phyloP scores from a whole-genome alignment of 352 stramenopile genomes.

The Phytophthora hybrid region DNA sequence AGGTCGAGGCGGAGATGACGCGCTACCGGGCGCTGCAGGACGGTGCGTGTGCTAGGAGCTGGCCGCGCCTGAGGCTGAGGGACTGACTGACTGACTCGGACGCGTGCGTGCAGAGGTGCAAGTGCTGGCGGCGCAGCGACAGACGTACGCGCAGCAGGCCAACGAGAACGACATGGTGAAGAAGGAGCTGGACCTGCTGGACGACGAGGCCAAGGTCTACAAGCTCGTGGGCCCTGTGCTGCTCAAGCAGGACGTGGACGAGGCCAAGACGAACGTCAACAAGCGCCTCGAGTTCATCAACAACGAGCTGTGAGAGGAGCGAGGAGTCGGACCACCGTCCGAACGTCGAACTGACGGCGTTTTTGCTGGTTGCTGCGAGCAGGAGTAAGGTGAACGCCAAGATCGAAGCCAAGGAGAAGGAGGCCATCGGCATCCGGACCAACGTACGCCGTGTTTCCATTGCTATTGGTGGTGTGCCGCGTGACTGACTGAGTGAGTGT shows the following conservation, averaged over 20 bases:
- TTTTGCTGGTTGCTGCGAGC: not conserved
- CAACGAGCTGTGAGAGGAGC: constrained; percentile 80
- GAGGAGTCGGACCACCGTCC: not conserved
- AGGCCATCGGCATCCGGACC: constrained; percentile 88
- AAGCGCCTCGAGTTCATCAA: constrained; percentile 98
- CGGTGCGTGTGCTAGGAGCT: constrained; percentile 53
- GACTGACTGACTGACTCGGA: not conserved
- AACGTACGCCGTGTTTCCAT: constrained; percentile 54
- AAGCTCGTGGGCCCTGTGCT: constrained; percentile 96
- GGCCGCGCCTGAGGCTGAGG: not conserved
- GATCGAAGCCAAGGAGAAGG: constrained; percentile 92
- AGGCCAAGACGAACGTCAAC: constrained; percentile 95
- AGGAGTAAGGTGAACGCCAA: constrained; percentile 90
- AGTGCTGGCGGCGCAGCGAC: constrained; percentile 85
- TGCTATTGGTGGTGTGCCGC: too few species aligned
- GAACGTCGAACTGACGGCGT: not conserved
- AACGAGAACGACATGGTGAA: constrained; percentile 98
- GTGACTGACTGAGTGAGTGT: too few species aligned
- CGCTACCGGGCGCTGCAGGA: constrained; percentile 94
- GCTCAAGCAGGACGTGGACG: constrained; percentile 95
- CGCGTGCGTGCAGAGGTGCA: constrained; percentile 63
- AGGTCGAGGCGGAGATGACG: constrained; percentile 90
- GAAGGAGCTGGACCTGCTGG: constrained; percentile 91
- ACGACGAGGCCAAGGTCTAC: constrained; percentile 92
- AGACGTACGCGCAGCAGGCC: constrained; percentile 92